Evolutionary conservation across 2,329 filamentous ascomycete genomes (phyloP).

Genomic region (Colletotrichum sp.): DNA sequence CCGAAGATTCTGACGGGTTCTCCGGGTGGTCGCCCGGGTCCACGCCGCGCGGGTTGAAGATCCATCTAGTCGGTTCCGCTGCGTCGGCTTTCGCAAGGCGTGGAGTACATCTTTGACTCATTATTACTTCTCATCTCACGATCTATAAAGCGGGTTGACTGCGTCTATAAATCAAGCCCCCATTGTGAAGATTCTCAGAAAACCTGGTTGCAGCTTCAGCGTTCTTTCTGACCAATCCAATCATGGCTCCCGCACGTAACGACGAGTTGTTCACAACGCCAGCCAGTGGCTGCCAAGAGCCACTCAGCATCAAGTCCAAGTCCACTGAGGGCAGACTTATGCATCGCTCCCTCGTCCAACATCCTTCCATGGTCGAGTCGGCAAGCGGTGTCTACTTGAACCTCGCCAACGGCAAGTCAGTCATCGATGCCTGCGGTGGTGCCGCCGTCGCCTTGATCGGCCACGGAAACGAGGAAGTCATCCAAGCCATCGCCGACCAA

Average conservation of each 20-base stretch:
- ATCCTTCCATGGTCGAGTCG: slow-evolving; percentile 41
- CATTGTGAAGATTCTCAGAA: background rate
- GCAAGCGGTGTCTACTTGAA: slow-evolving; percentile 43
- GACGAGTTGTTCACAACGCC: slow-evolving; percentile 5
- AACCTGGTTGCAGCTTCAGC: background rate
- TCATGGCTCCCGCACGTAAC: slow-evolving; percentile 23
- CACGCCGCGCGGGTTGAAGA: background rate
- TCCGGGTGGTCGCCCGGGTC: background rate
- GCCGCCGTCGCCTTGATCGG: slow-evolving; percentile 38
- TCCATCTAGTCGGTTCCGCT: background rate
- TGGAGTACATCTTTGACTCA: background rate
- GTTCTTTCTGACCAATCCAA: background rate
- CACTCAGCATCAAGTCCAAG: background rate
- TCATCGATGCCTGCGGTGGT: slow-evolving; percentile 41
- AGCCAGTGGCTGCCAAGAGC: background rate
- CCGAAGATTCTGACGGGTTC: background rate
- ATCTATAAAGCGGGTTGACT: background rate
- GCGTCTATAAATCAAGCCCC: too few species aligned
- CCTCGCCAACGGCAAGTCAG: slow-evolving; percentile 33
- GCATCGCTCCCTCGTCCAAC: slow-evolving; percentile 36
- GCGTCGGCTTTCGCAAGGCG: background rate
- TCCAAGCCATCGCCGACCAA: slow-evolving; percentile 31
- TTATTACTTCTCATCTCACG: background rate
- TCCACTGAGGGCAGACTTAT: slow-evolving; percentile 26
- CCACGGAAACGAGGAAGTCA: slow-evolving; percentile 32